Evolutionary conservation across 164 flowering plant genomes (phyloP).

Genomic region (Tinospora cordifolia): DNA sequence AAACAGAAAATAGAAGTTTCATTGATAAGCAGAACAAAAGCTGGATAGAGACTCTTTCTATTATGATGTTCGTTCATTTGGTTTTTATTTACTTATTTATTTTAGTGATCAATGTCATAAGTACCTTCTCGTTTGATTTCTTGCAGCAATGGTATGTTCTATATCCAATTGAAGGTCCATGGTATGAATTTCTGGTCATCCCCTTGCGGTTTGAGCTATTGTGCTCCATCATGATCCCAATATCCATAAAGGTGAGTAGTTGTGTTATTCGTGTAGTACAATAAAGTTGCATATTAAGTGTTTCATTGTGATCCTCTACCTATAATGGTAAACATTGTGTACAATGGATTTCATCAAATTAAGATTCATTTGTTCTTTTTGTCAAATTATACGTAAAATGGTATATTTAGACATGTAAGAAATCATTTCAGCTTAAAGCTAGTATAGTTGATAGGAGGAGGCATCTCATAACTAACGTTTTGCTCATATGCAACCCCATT

Average conservation of each 20-base stretch:
- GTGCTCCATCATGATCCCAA: constrained; percentile 99
- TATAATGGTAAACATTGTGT: not conserved
- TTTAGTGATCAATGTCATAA: not conserved
- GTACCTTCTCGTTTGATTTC: constrained; percentile 10
- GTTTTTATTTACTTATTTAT: not conserved
- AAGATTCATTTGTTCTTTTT: too few species aligned
- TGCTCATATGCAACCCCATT: too few species aligned
- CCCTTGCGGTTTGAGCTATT: constrained; percentile 98
- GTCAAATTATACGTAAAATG: too few species aligned
- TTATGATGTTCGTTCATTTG: not conserved
- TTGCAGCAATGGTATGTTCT: constrained; percentile 90
- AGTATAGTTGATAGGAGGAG: too few species aligned
- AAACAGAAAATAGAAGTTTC: too few species aligned
- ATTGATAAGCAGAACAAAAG: too few species aligned
- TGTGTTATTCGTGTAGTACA: not conserved
- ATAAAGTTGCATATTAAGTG: not conserved
- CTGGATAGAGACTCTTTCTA: not conserved
- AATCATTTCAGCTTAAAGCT: too few species aligned
- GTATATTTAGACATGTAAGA: too few species aligned
- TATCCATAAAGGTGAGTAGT: constrained; percentile 78
- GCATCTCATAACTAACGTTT: too few species aligned
- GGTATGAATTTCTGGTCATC: constrained; percentile 90
- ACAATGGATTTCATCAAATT: not conserved
- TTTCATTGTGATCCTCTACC: not conserved
- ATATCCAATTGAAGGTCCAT: constrained; percentile 88